Conservation (phyloP, 495 filamentous ascomycete genomes). For the Xylaria bambusicola region DNA sequence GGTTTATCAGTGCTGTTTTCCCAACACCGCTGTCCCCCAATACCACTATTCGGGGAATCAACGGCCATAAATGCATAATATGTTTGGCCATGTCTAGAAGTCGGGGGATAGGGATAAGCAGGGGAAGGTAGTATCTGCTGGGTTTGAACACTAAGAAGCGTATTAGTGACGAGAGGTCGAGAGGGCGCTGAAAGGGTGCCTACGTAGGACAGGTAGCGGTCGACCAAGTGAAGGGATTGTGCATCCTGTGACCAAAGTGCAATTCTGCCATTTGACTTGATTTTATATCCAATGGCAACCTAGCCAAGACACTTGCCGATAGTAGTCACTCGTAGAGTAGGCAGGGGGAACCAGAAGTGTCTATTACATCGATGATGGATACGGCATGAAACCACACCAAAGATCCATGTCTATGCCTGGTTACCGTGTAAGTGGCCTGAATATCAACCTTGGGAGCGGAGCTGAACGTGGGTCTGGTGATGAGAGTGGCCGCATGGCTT, state of each 20-base stretch:
- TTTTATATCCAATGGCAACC: conserved; percentile 10
- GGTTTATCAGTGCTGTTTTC: conserved; percentile 73
- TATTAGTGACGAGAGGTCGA: not conserved
- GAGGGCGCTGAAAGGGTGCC: not conserved
- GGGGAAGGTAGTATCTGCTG: too few relatives aligned
- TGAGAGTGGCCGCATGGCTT: not conserved
- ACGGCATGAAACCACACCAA: conserved; percentile 2
- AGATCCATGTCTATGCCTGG: not conserved
- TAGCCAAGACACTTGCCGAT: conserved; percentile 6
- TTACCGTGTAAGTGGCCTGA: conserved; percentile 3
- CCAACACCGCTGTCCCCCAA: conserved; percentile 74
- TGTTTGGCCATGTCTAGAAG: not conserved
- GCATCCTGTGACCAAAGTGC: conserved; percentile 3
- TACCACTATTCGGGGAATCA: conserved; percentile 79
- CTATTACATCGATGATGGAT: not conserved
- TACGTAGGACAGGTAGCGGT: not conserved
- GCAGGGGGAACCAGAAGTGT: not conserved
- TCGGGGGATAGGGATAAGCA: too few relatives aligned
- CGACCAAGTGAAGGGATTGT: not conserved
- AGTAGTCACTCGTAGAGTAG: conserved; percentile 4
- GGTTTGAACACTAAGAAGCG: too few relatives aligned
- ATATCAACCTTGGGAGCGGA: conserved; percentile 2
- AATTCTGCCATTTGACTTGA: not conserved
- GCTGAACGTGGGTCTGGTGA: conserved; percentile 5
- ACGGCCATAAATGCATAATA: conserved; percentile 49